Percentiles rank a stretch among this genome's conserved stretches.
Evolutionary conservation across 2,329 filamentous ascomycete species (phyloP).

Genomic region (Aspergillus hiratsukae): DNA sequence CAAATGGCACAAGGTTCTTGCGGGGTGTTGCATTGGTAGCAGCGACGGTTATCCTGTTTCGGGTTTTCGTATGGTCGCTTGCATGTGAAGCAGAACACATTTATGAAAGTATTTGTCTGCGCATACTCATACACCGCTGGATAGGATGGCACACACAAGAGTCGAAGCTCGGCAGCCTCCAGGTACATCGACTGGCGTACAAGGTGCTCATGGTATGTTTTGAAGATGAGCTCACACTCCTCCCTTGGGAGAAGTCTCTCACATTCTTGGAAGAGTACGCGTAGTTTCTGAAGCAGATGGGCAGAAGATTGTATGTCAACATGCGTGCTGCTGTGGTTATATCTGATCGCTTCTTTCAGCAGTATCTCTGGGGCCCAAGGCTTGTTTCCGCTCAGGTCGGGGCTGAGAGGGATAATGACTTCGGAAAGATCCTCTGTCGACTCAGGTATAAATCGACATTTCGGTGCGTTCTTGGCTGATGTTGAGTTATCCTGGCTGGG

Average conservation of each 20-base stretch:
- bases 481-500: conserved; percentile 7
- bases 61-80: conserved; percentile 53
- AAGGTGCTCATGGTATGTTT: conserved; percentile 55
- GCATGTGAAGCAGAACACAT: conserved; percentile 54
- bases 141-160: conserved; percentile 51
- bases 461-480: not conserved
- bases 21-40: conserved; percentile 45
- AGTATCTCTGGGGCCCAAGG: conserved; percentile 39
- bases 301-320: conserved; percentile 40
- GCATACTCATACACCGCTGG: conserved; percentile 55
- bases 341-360: conserved; percentile 35
- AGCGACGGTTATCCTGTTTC: conserved; percentile 45
- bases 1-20: conserved; percentile 41
- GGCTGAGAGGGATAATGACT: conserved; percentile 28
- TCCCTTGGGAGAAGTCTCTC: conserved; percentile 37
- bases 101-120: conserved; percentile 51
- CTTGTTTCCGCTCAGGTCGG: conserved; percentile 26
- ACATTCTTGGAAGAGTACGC: conserved; percentile 34
- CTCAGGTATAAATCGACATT: conserved; percentile 8
- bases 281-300: conserved; percentile 39
- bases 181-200: conserved; percentile 40
- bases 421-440: conserved; percentile 19
- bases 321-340: conserved; percentile 36
- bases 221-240: conserved; percentile 53
- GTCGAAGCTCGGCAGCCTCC: conserved; percentile 53